Percentiles rank a stretch among this genome's conserved stretches.
Evolutionary conservation across 2,329 filamentous ascomycete species (phyloP).

Genomic region (Diplocarpon mali): DNA sequence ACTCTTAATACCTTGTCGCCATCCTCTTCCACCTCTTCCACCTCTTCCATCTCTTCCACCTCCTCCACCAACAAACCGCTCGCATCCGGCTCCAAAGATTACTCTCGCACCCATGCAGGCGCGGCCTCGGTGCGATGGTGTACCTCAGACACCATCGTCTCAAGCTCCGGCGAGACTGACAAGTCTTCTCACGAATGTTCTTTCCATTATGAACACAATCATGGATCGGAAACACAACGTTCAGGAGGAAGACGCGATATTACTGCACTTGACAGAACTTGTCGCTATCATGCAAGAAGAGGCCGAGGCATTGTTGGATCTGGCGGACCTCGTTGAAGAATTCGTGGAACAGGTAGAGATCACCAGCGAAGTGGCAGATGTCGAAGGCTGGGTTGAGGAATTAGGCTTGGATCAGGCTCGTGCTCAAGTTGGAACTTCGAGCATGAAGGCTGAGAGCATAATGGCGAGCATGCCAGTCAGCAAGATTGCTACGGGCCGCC

Average conservation of each 20-base stretch:
- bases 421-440: too few relatives aligned
- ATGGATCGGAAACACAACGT: conserved; percentile 8
- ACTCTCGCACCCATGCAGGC: background rate
- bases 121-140: background rate
- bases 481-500: too few relatives aligned
- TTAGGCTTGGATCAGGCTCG: too few relatives aligned
- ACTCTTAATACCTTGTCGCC: too few relatives aligned
- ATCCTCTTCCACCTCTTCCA: background rate
- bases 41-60: too few relatives aligned
- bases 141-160: conserved; percentile 8
- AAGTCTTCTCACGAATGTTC: conserved; percentile 10
- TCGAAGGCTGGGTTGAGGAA: too few relatives aligned
- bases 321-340: conserved; percentile 14
- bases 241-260: conserved; percentile 8
- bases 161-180: conserved; percentile 13
- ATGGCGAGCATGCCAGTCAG: too few relatives aligned
- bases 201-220: conserved; percentile 15
- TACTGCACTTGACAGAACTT: conserved; percentile 11
- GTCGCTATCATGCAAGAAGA: conserved; percentile 19
- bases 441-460: too few relatives aligned
- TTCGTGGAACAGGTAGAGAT: conserved; percentile 13
- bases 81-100: background rate
- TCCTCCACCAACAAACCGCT: background rate
- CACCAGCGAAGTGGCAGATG: background rate
- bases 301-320: conserved; percentile 11